Evolutionary conservation across 2,329 filamentous ascomycete genomes (phyloP), one percentile per base, ranked within the genome.

Genomic region (Curvularia spicifera): DNA sequence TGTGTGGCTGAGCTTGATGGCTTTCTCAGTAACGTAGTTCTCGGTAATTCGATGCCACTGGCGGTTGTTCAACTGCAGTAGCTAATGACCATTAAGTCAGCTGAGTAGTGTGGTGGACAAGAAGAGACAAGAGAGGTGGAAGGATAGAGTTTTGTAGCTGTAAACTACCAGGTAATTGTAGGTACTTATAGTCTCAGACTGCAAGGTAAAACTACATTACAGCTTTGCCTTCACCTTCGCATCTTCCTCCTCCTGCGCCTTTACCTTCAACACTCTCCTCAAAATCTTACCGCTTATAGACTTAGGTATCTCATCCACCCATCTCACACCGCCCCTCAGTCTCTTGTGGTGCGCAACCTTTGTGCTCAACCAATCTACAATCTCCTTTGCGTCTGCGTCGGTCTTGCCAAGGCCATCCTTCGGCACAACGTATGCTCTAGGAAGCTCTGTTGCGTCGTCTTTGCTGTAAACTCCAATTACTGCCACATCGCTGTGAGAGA

Each of bases 271-370:
- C 45, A 81, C 64, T 39, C 80, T 67, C 57, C 80, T 70, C 59
- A 82, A 53, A 39, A 82, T 82, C 75, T 82, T 82, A 1, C 80
- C 80, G 51, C 74, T 78, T 1, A 78, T 72, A 31, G 76, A 79
- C 74, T 82, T 82, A 0, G 80, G 80, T 8, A 82, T 80, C 66
- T 80, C 79, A 31, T 81, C 79, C 2, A 80, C 73, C 46, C 81
- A 82, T 24, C 72, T 71, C 7, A 82, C 74, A 15, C 80, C 80
- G 8, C 80, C 80, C 37, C 80, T 69, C 31, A 82, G 64, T 51
- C 76, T 76, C 75, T 82, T 82, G 54, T 82, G 80, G 49, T 78
- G 76, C 6, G 80, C 79, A 0, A 82, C 80, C 61, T 78, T 79
- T 20, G 63, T 68, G 10, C 69, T 71, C 39, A 81, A 49, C 79